Conservation (phyloP, 805 yeast genomes). For the Millerago galiae region DNA sequence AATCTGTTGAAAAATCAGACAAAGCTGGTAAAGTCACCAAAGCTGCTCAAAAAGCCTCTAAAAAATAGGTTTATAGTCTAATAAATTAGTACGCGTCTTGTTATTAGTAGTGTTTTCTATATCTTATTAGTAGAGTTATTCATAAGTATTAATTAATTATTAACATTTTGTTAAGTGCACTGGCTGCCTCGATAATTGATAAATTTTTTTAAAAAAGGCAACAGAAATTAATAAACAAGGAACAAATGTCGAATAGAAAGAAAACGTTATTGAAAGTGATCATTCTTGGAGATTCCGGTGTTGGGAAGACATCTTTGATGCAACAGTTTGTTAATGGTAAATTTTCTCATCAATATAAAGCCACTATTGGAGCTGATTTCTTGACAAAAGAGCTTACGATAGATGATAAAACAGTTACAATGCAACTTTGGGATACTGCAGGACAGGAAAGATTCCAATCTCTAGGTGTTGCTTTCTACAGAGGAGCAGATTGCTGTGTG, state of each 20-base stretch:
- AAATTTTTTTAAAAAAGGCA: too few species aligned
- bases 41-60: slow-evolving; percentile 56
- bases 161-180: too few species aligned
- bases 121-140: too few species aligned
- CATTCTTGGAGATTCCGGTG: slow-evolving; percentile 95
- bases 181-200: too few species aligned
- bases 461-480: slow-evolving; percentile 91
- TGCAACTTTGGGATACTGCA: slow-evolving; percentile 96
- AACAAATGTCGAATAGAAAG: slow-evolving; percentile 40
- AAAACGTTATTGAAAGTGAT: slow-evolving; percentile 79
- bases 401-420: slow-evolving; percentile 54
- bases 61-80: slow-evolving; percentile 17
- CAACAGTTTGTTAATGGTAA: slow-evolving; percentile 95
- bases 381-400: slow-evolving; percentile 83
- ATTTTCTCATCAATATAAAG: slow-evolving; percentile 92
- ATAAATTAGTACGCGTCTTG: neutral
- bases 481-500: slow-evolving; percentile 98
- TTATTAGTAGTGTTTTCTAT: neutral
- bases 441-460: slow-evolving; percentile 98
- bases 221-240: too few species aligned
- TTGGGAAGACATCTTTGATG: slow-evolving; percentile 95
- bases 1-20: slow-evolving; percentile 84
- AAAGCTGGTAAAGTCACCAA: slow-evolving; percentile 92
- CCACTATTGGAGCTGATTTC: slow-evolving; percentile 97
- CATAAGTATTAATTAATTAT: too few species aligned